Conservation (phyloP, 2,329 filamentous ascomycete species). For the Lanzia echinophila region DNA sequence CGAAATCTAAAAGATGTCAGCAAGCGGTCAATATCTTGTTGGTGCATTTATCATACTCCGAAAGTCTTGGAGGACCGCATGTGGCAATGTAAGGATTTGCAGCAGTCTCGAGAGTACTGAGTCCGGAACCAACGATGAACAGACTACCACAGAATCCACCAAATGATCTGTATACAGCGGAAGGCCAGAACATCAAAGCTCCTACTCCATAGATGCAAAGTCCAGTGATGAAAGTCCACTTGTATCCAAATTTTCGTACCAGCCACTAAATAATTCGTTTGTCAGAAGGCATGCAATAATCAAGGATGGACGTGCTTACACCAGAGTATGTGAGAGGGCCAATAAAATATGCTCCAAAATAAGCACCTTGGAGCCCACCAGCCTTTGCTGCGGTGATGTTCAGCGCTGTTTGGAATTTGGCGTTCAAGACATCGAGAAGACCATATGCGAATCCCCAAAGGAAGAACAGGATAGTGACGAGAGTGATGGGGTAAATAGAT, state of each 20-base stretch:
- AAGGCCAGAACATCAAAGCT: slow-evolving; percentile 79
- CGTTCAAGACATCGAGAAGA: slow-evolving; percentile 72
- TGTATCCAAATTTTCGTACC: slow-evolving; percentile 68
- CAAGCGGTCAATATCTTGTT: too few species aligned
- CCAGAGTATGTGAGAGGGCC: slow-evolving; percentile 61
- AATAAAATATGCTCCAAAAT: slow-evolving; percentile 66
- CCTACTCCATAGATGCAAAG: slow-evolving; percentile 67
- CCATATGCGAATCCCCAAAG: slow-evolving; percentile 56
- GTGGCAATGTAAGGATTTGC: slow-evolving; percentile 68
- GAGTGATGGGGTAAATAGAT: slow-evolving; percentile 9
- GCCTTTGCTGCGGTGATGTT: slow-evolving; percentile 49
- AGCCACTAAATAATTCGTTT: slow-evolving; percentile 36
- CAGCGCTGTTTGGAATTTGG: slow-evolving; percentile 48
- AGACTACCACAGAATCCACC: slow-evolving; percentile 25
- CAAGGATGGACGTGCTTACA: not conserved
- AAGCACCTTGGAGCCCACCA: slow-evolving; percentile 62
- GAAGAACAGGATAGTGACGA: slow-evolving; percentile 7
- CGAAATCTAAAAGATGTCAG: slow-evolving; percentile 39
- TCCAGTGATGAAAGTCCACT: slow-evolving; percentile 71
- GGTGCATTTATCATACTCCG: slow-evolving; percentile 38
- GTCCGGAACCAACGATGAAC: slow-evolving; percentile 69
- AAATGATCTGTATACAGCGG: slow-evolving; percentile 44
- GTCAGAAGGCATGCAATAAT: not conserved
- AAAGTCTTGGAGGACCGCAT: slow-evolving; percentile 66
- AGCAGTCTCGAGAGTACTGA: slow-evolving; percentile 70